Conservation (phyloP, 192 early-diverging fungal species). For the Allomyces macrogynus region DNA sequence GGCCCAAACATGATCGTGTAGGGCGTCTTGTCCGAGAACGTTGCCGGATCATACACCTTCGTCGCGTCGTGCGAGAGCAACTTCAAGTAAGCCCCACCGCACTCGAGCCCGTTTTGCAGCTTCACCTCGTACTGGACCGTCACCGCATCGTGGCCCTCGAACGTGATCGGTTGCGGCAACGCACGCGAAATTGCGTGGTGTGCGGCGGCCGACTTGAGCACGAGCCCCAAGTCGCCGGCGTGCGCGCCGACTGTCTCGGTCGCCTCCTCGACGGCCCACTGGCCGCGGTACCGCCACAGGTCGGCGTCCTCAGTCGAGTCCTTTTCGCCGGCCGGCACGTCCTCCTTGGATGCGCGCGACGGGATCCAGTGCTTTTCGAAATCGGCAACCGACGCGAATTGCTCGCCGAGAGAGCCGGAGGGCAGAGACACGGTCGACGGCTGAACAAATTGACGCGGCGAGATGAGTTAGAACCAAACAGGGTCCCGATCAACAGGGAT, state of each 20-base stretch:
- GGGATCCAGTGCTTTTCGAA: not conserved
- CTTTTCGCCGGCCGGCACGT: slow-evolving; percentile 13
- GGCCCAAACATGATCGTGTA: slow-evolving; percentile 69
- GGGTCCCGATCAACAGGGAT: not conserved
- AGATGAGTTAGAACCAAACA: not conserved
- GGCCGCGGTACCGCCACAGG: slow-evolving; percentile 41
- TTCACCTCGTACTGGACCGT: slow-evolving; percentile 71
- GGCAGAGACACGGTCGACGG: not conserved
- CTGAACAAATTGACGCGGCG: not conserved
- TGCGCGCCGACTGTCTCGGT: slow-evolving; percentile 27
- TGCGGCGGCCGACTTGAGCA: slow-evolving; percentile 57
- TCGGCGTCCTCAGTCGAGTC: slow-evolving; percentile 53
- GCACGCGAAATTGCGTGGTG: slow-evolving; percentile 71
- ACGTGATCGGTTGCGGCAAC: slow-evolving; percentile 49
- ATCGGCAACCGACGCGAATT: not conserved
- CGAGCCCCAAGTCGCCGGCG: slow-evolving; percentile 48
- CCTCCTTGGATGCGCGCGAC: not conserved
- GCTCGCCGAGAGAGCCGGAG: not conserved
- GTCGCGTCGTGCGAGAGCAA: slow-evolving; percentile 42
- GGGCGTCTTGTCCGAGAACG: slow-evolving; percentile 64
- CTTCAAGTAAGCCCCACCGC: slow-evolving; percentile 87
- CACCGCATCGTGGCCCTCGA: slow-evolving; percentile 50
- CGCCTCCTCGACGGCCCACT: slow-evolving; percentile 61
- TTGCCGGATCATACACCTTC: slow-evolving; percentile 26
- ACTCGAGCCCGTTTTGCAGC: slow-evolving; percentile 62